Percentiles rank a stretch among this genome's conserved stretches.
phyloP scores from a whole-genome alignment of 2,329 filamentous ascomycete species.

The Apiospora pterosperma region DNA sequence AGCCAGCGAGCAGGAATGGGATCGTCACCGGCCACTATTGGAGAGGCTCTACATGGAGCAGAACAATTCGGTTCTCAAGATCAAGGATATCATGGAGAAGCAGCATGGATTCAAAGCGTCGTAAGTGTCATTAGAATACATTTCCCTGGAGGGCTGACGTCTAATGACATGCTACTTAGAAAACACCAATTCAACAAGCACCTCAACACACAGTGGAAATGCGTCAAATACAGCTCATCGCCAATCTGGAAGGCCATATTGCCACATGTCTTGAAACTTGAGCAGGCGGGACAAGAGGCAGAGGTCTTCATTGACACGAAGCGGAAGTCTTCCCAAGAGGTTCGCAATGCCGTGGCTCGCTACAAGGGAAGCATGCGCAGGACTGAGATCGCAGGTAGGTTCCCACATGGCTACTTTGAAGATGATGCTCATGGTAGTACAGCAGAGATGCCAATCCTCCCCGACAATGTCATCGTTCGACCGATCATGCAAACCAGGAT shows the following conservation, averaged over 20 bases:
- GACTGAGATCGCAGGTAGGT: neutral
- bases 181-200: neutral
- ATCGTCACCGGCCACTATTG: neutral
- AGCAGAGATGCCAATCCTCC: neutral
- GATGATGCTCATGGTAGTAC: neutral
- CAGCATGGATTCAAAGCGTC: neutral
- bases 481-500: neutral
- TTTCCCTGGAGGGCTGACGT: rapidly evolving
- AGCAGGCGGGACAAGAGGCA: neutral
- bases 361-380: neutral
- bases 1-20: neutral
- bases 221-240: neutral
- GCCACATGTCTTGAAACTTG: neutral
- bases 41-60: neutral
- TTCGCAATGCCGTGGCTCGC: neutral
- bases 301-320: neutral
- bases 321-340: neutral
- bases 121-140: neutral
- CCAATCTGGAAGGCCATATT: neutral
- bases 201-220: neutral
- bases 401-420: no score
- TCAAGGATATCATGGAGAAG: neutral
- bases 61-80: neutral
- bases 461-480: neutral
- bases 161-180: neutral